phyloP scores from a whole-genome alignment of 305 asterid species.

The Solanum hybrid region DNA sequence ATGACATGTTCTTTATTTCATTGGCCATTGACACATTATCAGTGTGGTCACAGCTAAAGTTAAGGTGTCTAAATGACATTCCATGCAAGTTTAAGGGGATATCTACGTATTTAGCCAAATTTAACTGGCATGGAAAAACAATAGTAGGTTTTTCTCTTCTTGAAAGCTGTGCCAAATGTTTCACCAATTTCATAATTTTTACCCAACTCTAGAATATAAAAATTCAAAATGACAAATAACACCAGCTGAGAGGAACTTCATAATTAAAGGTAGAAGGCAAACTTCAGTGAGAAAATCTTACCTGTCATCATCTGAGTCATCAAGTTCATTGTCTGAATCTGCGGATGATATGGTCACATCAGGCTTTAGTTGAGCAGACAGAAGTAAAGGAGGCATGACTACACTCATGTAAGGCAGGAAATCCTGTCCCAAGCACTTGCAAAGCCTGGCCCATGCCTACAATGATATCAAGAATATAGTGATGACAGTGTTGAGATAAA shows the following conservation, averaged over 20 bases:
- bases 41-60: not conserved
- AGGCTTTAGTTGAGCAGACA: conserved; percentile 95
- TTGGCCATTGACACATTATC: not conserved
- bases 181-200: not conserved
- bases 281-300: conserved; percentile 4
- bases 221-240: not conserved
- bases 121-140: not conserved
- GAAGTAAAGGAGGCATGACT: conserved; percentile 96
- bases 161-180: not conserved
- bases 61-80: not conserved
- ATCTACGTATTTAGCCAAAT: not conserved
- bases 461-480: conserved; percentile 13
- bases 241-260: not conserved
- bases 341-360: conserved; percentile 89
- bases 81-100: not conserved
- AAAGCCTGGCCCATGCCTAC: conserved; percentile 98
- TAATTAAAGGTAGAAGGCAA: not conserved
- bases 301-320: conserved; percentile 97
- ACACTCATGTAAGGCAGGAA: conserved; percentile 95
- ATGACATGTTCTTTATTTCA: not conserved
- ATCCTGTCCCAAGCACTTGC: conserved; percentile 98
- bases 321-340: conserved; percentile 77
- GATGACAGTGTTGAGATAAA: not conserved
- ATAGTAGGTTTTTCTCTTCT: not conserved
- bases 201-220: not conserved